A percentile compares a stretch with the other conserved stretches of the same genome.
Conservation (phyloP, 331 rosid genomes). For the Cucumis variabilis region DNA sequence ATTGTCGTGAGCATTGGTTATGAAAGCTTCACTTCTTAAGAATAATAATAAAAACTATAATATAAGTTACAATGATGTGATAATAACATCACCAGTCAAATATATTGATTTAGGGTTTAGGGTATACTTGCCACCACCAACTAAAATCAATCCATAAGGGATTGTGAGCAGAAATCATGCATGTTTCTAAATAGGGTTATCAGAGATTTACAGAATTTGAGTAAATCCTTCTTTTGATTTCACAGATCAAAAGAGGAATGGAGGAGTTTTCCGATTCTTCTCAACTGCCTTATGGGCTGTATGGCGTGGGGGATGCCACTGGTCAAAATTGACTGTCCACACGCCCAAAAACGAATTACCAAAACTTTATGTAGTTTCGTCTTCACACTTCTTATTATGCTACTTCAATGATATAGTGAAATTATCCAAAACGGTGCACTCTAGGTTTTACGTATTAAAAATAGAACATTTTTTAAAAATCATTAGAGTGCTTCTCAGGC, state of each 20-base stretch:
- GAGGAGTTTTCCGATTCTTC: background rate
- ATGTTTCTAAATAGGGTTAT: slow-evolving; percentile 52
- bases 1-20: no score
- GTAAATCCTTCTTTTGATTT: slow-evolving; percentile 22
- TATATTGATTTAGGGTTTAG: background rate
- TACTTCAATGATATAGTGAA: no score
- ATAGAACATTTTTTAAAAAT: no score
- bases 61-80: background rate
- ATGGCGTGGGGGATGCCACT: slow-evolving; percentile 15
- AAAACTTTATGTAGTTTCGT: no score
- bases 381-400: no score
- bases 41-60: no score
- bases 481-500: no score
- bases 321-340: no score
- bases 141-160: slow-evolving; percentile 79
- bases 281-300: background rate
- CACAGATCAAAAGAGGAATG: background rate
- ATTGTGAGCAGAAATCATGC: slow-evolving; percentile 99
- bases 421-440: no score
- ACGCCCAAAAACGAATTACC: no score
- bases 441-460: no score
- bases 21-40: background rate
- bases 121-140: slow-evolving; percentile 58
- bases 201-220: slow-evolving; percentile 34
- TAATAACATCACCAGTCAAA: background rate